A percentile compares a stretch with the other conserved stretches of the same genome.
Evolutionary conservation across 768 basidiomycete species (phyloP).

Genomic region (Psilocybe sp.): DNA sequence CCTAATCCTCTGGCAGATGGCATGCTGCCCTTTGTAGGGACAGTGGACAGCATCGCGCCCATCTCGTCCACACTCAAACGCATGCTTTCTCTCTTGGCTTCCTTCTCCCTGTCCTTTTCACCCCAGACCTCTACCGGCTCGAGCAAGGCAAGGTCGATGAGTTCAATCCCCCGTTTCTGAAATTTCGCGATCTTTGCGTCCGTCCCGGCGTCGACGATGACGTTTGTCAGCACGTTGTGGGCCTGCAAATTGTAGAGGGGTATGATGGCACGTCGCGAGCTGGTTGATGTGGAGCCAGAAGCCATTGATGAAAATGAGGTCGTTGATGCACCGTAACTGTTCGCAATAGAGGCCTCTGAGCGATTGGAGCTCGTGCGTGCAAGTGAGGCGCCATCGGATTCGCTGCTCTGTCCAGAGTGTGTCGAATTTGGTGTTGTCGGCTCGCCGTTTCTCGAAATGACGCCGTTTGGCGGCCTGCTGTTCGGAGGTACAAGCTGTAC

Average conservation of each 20-base stretch:
- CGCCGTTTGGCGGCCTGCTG: constrained; percentile 38
- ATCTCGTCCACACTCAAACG: constrained; percentile 29
- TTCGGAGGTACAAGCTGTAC: constrained; percentile 85
- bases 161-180: constrained; percentile 66
- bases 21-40: constrained; percentile 8
- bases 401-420: constrained; percentile 30
- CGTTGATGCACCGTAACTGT: constrained; percentile 34
- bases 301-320: constrained; percentile 36
- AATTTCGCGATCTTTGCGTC: constrained; percentile 85
- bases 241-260: constrained; percentile 86
- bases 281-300: constrained; percentile 22
- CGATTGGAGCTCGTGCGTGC: constrained; percentile 55
- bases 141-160: constrained; percentile 73
- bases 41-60: constrained; percentile 19
- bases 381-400: constrained; percentile 27
- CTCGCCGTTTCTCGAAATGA: constrained; percentile 21
- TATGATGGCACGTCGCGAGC: constrained; percentile 52
- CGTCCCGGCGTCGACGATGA: constrained; percentile 84
- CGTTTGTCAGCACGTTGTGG: constrained; percentile 84
- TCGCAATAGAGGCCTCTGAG: constrained; percentile 47
- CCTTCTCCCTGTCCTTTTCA: constrained; percentile 24
- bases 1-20: constrained; percentile 11
- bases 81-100: constrained; percentile 24
- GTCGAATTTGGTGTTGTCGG: constrained; percentile 27
- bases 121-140: constrained; percentile 80